A percentile compares a stretch with the other conserved stretches of the same genome.
Conservation (phyloP, 2,329 filamentous ascomycete species). For the Dactylellina sp. region DNA sequence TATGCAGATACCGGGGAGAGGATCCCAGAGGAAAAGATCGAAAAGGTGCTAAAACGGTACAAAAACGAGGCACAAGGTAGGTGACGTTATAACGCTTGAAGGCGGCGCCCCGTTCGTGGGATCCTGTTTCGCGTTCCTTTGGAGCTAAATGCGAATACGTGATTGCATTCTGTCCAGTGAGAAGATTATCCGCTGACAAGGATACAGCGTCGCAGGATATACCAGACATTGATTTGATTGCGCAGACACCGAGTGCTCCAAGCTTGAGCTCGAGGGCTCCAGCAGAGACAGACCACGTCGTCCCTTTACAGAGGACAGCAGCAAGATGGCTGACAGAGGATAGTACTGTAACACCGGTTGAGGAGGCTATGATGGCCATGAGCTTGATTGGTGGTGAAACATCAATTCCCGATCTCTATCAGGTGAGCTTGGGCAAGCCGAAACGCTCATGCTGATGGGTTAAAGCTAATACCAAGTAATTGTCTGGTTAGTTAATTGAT, state of each 20-base stretch:
- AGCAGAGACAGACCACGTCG: conserved; percentile 17
- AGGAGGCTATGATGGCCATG: conserved; percentile 55
- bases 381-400: conserved; percentile 49
- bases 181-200: conserved; percentile 15
- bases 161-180: conserved; percentile 4
- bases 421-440: conserved; percentile 10
- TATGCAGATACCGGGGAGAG: conserved; percentile 45
- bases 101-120: not conserved
- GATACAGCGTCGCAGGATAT: conserved; percentile 15
- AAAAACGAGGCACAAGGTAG: conserved; percentile 46
- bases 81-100: conserved; percentile 7
- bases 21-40: conserved; percentile 50
- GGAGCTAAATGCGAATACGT: not conserved
- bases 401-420: conserved; percentile 48
- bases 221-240: conserved; percentile 28
- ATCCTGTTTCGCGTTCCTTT: not conserved
- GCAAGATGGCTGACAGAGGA: conserved; percentile 48
- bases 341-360: conserved; percentile 45
- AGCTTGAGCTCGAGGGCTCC: conserved; percentile 25
- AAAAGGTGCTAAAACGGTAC: conserved; percentile 50
- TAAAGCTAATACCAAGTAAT: conserved; percentile 1
- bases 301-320: conserved; percentile 22
- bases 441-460: not conserved
- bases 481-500: conserved; percentile 32
- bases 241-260: conserved; percentile 41